Evolutionary conservation across 2,329 filamentous ascomycete species (phyloP), one percentile per base, ranked within the genome.

Genomic region (Fusarium mangiferae): DNA sequence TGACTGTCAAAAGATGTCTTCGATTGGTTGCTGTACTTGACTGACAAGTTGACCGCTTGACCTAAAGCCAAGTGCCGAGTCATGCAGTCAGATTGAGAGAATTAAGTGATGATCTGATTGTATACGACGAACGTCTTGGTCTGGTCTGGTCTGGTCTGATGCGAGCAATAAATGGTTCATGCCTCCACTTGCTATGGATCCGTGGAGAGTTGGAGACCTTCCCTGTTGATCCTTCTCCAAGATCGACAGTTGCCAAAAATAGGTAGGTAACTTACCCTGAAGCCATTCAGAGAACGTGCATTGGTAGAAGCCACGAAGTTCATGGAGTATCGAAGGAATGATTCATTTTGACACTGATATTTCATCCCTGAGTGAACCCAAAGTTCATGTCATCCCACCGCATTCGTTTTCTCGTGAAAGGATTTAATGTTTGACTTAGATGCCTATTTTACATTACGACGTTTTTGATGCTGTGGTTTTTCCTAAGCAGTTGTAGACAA

Each of bases 131-230:
- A 39, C 28, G n/a, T 60, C 26, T 45, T 13, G 26, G 33, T 52
- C 49, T 26, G 49, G 33, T 52, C 49, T 26, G 49, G 33, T 52
- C n/a, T 35, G 49, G 33, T 52, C n/a, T 35, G 26, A 61, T 39
- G 52, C 36, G 49, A 64, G 67, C 42, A 70, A 70, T 45, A 35
- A 35, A 62, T 46, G 39, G 24, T 56, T 28, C 20, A 42, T 41
- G 39, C 66, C 67, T 70, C 67, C 67, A 66, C 59, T 41, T 35
- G n/a, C 26, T 28, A 70, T 66, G 66, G 59, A 48, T 42, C 65
- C 58, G 28, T 58, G 58, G 66, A 70, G n/a, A 70, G 20, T 60
- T 67, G 65, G 52, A 67, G 65, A 65, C 18, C 26, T 65, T 52
- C 36, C 59, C 28, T 59, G 52, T 54, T 62, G 41, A 70, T 70